Evolutionary conservation across 192 early-diverging fungal genomes (phyloP), one percentile per base, ranked within the genome.

Genomic region (Backusella tuberculispora): DNA sequence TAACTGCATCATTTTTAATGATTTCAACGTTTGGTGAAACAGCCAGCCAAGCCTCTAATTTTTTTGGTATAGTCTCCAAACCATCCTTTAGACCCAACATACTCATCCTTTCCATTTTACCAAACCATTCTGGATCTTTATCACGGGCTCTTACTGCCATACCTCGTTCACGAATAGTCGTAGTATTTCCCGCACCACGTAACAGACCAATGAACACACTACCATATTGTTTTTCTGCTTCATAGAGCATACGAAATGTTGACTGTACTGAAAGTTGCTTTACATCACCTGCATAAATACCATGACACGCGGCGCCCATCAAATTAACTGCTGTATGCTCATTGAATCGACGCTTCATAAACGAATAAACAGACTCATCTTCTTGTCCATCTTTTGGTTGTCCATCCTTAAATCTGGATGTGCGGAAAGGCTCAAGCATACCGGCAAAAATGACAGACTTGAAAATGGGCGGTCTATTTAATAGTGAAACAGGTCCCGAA

Each of bases 271-370:
- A 95, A n/a, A 99, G 84, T 63, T 89, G 76, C 56, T 84, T 90
- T 2, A 87, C 86, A 76, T 99, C 93, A 0, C 95, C 95, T 0
- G 95, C 95, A 82, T 96, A 97, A 29, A 99, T 95, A 0, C 97
- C 96, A 70, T 97, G 95, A 50, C 95, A 87, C 34, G 95, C 83
- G 1, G 97, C 95, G 44, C 94, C 95, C 2, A 95, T 90, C 74
- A 99, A 72, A 50, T 93, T 93, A 68, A 94, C 85, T 46, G 95
- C 93, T 2, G 96, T 81, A 2, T 82, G 79, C 19, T 77, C 72
- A 42, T 92, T 90, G 76, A 99, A 95, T 29, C 95, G 87, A 63
- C 96, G 85, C n/a, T 78, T 77, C 6, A 95, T 82, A 88, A 99
- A 97, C 46, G 78, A 76, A 80, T 93, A 88, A 60, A 99, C 90